Evolutionary conservation across 148 eudicot species (phyloP).

Genomic region (Beta vulgaris): DNA sequence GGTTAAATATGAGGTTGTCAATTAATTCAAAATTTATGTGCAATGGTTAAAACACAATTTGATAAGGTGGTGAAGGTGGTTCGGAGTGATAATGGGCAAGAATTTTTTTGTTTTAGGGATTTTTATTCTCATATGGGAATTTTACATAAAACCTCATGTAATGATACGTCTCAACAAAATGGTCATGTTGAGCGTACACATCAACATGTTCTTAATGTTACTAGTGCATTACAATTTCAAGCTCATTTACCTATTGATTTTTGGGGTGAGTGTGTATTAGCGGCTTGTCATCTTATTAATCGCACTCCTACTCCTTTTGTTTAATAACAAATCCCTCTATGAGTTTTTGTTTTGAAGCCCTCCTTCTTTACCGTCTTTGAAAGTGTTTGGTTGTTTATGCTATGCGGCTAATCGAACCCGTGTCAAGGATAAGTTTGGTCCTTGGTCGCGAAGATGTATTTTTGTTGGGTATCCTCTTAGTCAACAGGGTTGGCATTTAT

Average conservation of each 20-base stretch:
- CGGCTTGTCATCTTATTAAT: neutral
- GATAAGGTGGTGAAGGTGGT: neutral
- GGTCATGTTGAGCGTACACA: constrained; percentile 3
- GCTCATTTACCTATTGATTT: neutral
- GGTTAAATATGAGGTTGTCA: neutral
- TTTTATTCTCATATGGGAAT: neutral
- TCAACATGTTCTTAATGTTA: neutral
- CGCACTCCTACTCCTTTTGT: neutral
- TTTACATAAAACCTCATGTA: neutral
- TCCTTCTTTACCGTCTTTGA: neutral
- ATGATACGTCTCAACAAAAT: neutral
- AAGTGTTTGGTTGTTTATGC: constrained; percentile 6
- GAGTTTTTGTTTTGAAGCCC: neutral
- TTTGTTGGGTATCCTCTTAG: neutral
- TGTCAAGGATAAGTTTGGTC: neutral
- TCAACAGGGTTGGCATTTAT: neutral
- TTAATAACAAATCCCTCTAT: neutral
- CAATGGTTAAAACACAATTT: constrained; percentile 7
- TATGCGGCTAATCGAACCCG: neutral
- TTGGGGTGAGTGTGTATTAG: neutral
- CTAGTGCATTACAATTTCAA: neutral
- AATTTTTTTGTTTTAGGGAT: neutral
- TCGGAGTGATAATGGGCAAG: constrained; percentile 13
- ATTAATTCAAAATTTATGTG: neutral
- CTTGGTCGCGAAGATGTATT: neutral